Evolutionary conservation across 2,329 filamentous ascomycete genomes (phyloP), one percentile per base, ranked within the genome.

Genomic region (Claviceps arundinis): DNA sequence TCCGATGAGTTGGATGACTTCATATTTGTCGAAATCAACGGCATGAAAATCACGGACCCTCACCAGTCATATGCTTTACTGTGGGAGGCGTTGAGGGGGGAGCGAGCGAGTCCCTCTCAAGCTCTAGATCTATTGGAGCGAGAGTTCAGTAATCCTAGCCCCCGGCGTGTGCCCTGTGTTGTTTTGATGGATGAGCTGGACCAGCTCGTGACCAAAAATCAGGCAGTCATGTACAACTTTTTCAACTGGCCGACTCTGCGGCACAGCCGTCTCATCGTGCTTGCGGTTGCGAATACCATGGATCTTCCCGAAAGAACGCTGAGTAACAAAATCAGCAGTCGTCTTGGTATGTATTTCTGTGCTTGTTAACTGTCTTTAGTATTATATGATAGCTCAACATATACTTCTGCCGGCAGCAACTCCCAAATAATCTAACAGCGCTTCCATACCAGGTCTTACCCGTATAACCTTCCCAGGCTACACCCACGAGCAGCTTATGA

Each of bases 161-260:
- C 93, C 24, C 81, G 93, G 49, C 80, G 93, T 55, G 89, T 95
- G 5, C 93, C 94, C 1, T 97, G 91, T 64, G 93, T 98, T 14
- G 93, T 98, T 2, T 72, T 98, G 49, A 98, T 98, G 93, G 93
- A 98, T 62, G 93, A 98, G 69, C 77, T 98, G 47, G 93, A 98
- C 65, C 93, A 98, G 69, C 79, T 98, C 7, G 94, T 98, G 5
- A 98, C 93, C 13, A 93, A 91, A 64, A 97, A 95, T 62, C 94
- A 98, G 67, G 91, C 88, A n/a, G 93, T 98, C 69, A 98, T 98
- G 93, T 98, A 98, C 72, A 98, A 98, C 68, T 98, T 98, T 68
- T 98, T 98, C 78, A 98, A 98, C 64, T 98, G 93, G 93, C 93
- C 93, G 4, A 87, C 88, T 11, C 74, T 97, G 51, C 81, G 87